These are phyloP conservation scores for Chlorophyllum brunneum DNA, from an alignment of 768 basidiomycete genomes.

Conservation along the genomic window DNA sequence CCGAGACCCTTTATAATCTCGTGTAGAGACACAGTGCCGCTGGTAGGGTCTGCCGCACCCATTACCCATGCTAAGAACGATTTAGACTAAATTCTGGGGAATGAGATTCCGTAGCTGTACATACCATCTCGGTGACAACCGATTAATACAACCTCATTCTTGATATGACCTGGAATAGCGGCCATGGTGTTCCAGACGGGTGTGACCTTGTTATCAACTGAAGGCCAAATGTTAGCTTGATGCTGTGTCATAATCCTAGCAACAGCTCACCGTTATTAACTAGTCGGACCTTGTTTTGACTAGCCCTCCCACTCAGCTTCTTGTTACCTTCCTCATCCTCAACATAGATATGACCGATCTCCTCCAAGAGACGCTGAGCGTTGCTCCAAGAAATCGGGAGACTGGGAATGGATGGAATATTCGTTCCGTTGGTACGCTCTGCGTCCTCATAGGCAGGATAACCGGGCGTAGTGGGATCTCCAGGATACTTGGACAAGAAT, in stretches of 20 bases:
- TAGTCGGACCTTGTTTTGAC: slow-evolving; percentile 43
- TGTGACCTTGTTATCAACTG: slow-evolving; percentile 75
- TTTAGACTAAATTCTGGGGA: background rate
- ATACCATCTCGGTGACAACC: slow-evolving; percentile 88
- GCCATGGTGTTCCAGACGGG: slow-evolving; percentile 89
- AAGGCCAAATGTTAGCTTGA: background rate
- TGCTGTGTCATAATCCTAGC: background rate
- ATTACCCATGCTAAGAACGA: slow-evolving; percentile 60
- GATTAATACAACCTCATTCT: slow-evolving; percentile 81
- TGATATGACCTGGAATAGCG: slow-evolving; percentile 77
- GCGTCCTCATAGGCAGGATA: slow-evolving; percentile 83
- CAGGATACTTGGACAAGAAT: slow-evolving; percentile 62
- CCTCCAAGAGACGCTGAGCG: slow-evolving; percentile 63
- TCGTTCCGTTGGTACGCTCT: slow-evolving; percentile 54
- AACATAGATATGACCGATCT: slow-evolving; percentile 38
- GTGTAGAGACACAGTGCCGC: slow-evolving; percentile 74
- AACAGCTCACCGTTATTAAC: slow-evolving; percentile 48
- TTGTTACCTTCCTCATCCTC: slow-evolving; percentile 24
- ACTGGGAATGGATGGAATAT: slow-evolving; percentile 75
- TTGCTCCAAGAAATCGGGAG: slow-evolving; percentile 90
- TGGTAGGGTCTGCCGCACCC: slow-evolving; percentile 76
- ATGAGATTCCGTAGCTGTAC: slow-evolving; percentile 18
- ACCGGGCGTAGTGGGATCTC: slow-evolving; percentile 85
- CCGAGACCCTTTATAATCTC: slow-evolving; percentile 80
- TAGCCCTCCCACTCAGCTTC: slow-evolving; percentile 45